These are phyloP conservation scores for Torulaspora delbrueckii DNA, from an alignment of 805 yeast genomes.

Conservation along the genomic window DNA sequence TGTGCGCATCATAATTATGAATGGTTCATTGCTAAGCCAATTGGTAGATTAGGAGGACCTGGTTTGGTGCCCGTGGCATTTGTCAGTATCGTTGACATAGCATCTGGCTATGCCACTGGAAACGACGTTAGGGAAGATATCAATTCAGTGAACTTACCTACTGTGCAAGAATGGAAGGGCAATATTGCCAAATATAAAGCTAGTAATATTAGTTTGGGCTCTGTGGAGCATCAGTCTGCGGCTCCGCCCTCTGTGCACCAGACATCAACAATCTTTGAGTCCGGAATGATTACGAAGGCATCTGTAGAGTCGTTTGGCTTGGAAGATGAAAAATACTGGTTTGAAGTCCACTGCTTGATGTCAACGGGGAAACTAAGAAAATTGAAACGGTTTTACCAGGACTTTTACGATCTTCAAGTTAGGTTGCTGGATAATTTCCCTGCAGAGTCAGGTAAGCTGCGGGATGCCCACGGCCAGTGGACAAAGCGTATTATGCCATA, in stretches of 20 bases:
- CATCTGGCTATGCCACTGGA: conserved; percentile 54
- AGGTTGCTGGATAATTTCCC: conserved; percentile 78
- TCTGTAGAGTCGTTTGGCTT: conserved; percentile 74
- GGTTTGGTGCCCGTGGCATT: conserved; percentile 92
- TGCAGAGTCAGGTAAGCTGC: conserved; percentile 76
- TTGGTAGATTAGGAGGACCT: conserved; percentile 92
- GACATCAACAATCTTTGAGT: conserved; percentile 13
- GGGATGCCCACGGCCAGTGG: conserved; percentile 49
- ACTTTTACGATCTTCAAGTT: conserved; percentile 91
- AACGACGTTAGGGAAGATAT: conserved; percentile 56
- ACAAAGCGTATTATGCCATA: conserved; percentile 79
- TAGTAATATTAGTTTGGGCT: conserved; percentile 69
- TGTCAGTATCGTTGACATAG: conserved; percentile 77
- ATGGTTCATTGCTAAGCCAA: conserved; percentile 97
- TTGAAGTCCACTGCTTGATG: conserved; percentile 61
- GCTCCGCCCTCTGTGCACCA: conserved; percentile 11
- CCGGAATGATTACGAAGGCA: conserved; percentile 40
- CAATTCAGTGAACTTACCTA: conserved; percentile 66
- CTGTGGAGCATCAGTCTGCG: conserved; percentile 37
- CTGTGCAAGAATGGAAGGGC: conserved; percentile 93
- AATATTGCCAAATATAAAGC: conserved; percentile 91
- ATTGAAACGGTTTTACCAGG: conserved; percentile 87
- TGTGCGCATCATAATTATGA: conserved; percentile 96
- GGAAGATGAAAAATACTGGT: conserved; percentile 88
- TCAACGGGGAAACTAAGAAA: conserved; percentile 65